Percentiles rank a stretch among this genome's conserved stretches.
Conservation (phyloP, 176 grass and related monocot species). For the Aegilops speltoides region DNA sequence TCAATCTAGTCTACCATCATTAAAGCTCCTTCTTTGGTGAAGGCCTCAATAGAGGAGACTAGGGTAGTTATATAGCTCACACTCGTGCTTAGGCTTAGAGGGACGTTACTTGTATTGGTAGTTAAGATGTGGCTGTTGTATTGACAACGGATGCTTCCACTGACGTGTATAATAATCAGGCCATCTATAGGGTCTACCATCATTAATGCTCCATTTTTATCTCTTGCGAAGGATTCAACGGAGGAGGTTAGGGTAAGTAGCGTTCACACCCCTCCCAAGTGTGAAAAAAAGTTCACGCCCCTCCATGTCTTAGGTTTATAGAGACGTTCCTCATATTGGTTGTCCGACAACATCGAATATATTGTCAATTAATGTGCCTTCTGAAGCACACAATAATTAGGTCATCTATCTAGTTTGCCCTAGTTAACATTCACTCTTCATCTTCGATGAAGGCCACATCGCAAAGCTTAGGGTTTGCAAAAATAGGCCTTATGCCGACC, state of each 20-base stretch:
- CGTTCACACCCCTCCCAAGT: no score
- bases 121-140: background rate
- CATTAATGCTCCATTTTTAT: no score
- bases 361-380: background rate
- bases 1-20: background rate
- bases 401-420: background rate
- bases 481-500: no score
- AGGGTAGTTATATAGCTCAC: background rate
- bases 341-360: background rate
- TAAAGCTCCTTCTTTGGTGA: background rate
- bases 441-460: background rate
- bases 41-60: background rate
- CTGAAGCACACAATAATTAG: background rate
- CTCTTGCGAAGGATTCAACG: no score
- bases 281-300: background rate
- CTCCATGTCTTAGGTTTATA: background rate
- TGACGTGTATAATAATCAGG: no score
- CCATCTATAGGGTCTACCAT: no score
- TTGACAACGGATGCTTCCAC: no score
- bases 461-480: background rate
- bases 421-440: background rate
- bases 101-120: background rate
- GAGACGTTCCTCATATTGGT: background rate
- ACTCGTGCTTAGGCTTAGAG: background rate
- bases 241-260: no score